Evolutionary conservation across 768 basidiomycete species (phyloP).

Genomic region (Cyathus striatus): DNA sequence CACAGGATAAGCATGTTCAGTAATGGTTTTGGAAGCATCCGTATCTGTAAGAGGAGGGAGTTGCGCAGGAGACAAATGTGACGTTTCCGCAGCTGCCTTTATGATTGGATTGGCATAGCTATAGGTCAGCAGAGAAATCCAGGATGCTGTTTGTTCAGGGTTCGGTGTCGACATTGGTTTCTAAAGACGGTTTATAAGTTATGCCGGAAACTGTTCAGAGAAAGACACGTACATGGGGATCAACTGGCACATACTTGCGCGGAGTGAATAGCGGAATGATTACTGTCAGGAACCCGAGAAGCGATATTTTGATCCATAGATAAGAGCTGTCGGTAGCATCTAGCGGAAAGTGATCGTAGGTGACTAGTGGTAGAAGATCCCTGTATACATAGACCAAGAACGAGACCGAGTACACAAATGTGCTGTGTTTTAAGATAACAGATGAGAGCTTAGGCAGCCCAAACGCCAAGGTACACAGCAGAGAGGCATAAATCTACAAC

Average conservation of each 20-base stretch:
- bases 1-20: background rate
- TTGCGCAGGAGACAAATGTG: constrained; percentile 1
- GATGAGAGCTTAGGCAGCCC: too few species aligned
- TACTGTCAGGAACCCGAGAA: constrained; percentile 33
- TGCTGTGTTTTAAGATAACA: too few species aligned
- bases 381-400: too few species aligned
- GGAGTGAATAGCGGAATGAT: constrained; percentile 50
- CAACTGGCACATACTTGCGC: constrained; percentile 45
- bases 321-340: constrained; percentile 28
- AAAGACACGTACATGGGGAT: constrained; percentile 29
- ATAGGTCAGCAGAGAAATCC: background rate
- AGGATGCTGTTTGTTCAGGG: constrained; percentile 2
- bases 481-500: too few species aligned
- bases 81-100: background rate
- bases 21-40: constrained; percentile 1
- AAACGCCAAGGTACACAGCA: too few species aligned
- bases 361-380: constrained; percentile 51
- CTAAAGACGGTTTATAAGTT: too few species aligned
- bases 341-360: constrained; percentile 34
- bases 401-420: too few species aligned
- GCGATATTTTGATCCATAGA: constrained; percentile 18
- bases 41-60: constrained; percentile 2
- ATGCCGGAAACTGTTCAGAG: too few species aligned
- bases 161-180: background rate
- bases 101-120: constrained; percentile 2